These are phyloP conservation scores for Anthracocystis walkeri DNA, from an alignment of 1,284 basidiomycete genomes.

Conservation along the genomic window DNA sequence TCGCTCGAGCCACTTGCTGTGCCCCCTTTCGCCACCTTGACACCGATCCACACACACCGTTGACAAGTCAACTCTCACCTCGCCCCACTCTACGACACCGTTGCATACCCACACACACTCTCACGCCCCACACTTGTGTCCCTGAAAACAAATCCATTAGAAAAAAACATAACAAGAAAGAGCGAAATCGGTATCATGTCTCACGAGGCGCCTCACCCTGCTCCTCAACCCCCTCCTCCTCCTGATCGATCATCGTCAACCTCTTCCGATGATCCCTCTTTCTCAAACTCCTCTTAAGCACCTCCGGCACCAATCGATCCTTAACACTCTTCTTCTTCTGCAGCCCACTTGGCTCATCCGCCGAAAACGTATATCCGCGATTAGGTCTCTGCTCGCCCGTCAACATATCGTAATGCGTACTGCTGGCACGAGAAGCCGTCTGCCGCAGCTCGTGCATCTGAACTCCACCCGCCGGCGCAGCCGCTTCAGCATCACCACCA, in stretches of 20 bases:
- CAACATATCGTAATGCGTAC: slow-evolving; percentile 70
- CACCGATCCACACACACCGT: too few species aligned
- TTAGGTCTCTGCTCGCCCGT: slow-evolving; percentile 64
- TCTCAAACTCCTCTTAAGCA: slow-evolving; percentile 35
- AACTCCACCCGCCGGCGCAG: slow-evolving; percentile 17
- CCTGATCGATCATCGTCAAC: slow-evolving; percentile 50
- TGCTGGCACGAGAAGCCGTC: slow-evolving; percentile 60
- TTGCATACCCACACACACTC: too few species aligned
- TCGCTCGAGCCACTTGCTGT: too few species aligned
- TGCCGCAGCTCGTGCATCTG: slow-evolving; percentile 59
- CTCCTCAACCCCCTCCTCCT: slow-evolving; percentile 37
- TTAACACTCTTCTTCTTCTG: slow-evolving; percentile 48
- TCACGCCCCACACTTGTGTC: too few species aligned
- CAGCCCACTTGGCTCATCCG: slow-evolving; percentile 52
- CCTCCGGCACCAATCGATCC: slow-evolving; percentile 37
- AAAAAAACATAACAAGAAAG: background rate
- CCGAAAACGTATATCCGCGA: slow-evolving; percentile 68
- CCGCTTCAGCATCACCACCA: background rate
- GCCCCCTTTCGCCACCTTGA: too few species aligned
- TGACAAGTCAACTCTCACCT: too few species aligned
- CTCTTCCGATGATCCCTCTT: slow-evolving; percentile 40
- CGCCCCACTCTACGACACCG: too few species aligned
- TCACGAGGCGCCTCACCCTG: slow-evolving; percentile 3
- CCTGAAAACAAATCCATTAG: too few species aligned
- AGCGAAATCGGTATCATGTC: background rate